These are phyloP conservation scores for Arabidopsis thaliana DNA, from an alignment of 345 rosid species.

Conservation along the genomic window DNA sequence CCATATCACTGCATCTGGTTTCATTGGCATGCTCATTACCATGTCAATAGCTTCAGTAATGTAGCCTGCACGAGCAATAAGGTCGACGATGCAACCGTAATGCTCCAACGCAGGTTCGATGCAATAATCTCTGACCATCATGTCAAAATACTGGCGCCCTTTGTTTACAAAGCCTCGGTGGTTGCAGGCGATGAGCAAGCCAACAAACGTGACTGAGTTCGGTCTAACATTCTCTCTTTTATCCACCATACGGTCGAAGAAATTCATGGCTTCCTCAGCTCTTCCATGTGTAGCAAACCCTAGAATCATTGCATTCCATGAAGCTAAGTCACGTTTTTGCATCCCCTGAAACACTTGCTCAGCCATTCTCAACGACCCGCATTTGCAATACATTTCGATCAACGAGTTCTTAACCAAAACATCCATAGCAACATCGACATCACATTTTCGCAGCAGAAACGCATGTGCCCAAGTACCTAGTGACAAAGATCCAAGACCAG, in stretches of 20 bases:
- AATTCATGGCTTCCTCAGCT: constrained; percentile 56
- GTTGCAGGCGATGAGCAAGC: constrained; percentile 72
- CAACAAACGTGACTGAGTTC: constrained; percentile 69
- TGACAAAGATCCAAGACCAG: constrained; percentile 69
- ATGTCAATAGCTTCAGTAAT: constrained; percentile 68
- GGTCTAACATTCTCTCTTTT: constrained; percentile 53
- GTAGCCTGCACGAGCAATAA: constrained; percentile 76
- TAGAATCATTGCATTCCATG: constrained; percentile 81
- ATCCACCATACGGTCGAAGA: constrained; percentile 58
- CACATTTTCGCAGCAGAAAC: constrained; percentile 55
- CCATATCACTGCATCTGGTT: constrained; percentile 83
- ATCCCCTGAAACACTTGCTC: constrained; percentile 66
- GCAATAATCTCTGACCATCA: constrained; percentile 62
- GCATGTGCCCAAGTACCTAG: constrained; percentile 78
- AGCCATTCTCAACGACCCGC: constrained; percentile 67
- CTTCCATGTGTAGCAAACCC: constrained; percentile 80
- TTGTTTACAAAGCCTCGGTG: constrained; percentile 69
- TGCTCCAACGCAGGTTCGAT: constrained; percentile 78
- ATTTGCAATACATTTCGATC: constrained; percentile 85
- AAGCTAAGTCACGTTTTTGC: constrained; percentile 62
- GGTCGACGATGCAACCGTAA: constrained; percentile 79
- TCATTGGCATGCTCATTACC: constrained; percentile 66
- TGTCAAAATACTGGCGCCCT: constrained; percentile 61
- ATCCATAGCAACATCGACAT: constrained; percentile 44
- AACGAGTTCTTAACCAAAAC: constrained; percentile 67